phyloP scores from a whole-genome alignment of 257 asterid species.

The Catharanthus roseus region DNA sequence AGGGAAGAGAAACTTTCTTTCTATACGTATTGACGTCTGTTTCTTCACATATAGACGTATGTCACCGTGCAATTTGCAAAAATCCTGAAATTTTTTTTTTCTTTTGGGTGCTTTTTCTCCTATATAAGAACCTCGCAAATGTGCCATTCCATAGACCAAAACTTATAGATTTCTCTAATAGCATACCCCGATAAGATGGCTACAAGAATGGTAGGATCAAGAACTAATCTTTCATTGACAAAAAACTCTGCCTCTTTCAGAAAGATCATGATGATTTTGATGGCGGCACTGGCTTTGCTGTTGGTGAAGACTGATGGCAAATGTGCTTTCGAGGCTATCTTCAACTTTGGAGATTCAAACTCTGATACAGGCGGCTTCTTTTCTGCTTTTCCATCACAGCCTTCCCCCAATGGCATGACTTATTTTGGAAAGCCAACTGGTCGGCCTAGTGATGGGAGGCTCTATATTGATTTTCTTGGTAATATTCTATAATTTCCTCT shows the following conservation, averaged over 20 bases:
- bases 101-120: no score
- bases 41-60: no score
- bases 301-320: constrained; percentile 7
- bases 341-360: constrained; percentile 79
- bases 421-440: constrained; percentile 70
- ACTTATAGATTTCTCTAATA: no score
- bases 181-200: background rate
- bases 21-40: background rate
- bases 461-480: constrained; percentile 79
- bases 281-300: constrained; percentile 1
- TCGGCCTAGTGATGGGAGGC: constrained; percentile 79
- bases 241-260: background rate
- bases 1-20: background rate
- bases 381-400: constrained; percentile 70
- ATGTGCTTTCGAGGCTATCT: constrained; percentile 62
- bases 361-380: constrained; percentile 74
- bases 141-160: background rate
- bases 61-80: no score
- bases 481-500: background rate
- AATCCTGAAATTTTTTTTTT: no score
- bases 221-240: background rate
- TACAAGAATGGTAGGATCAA: no score
- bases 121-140: background rate
- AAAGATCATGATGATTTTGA: constrained; percentile 2
- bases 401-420: constrained; percentile 67